Base-by-base conservation (phyloP, 2,329 filamentous ascomycete genomes). In the Aspergillus quadrilineatus region DNA sequence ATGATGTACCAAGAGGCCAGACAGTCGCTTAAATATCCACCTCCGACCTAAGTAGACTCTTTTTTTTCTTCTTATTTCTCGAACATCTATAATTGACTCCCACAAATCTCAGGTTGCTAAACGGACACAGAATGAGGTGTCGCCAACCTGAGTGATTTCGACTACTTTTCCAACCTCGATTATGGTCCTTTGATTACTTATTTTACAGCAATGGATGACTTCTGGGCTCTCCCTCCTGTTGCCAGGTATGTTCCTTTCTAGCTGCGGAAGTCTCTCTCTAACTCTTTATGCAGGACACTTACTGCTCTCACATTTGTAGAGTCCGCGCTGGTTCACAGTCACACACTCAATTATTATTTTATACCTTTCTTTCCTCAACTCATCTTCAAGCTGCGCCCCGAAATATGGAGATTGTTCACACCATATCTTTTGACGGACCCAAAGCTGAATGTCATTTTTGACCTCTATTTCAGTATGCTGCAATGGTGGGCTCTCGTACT, bases 381-480 rank as follows among this genome's bases (percentile, higher is more conserved):
- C 55, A 73, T 90, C 56, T 81, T 87, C 67, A 80, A 80, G 56
- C 74, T 84, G 47, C 77, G 83, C 15, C 85, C 85, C 28, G 75
- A 88, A 64, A 59, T 86, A 61, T 88, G 85, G 84, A 79, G 85
- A 47, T 61, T 85, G 10, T 70, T 81, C 55, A 82, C 84, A 2
- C 73, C 81, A 9, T 87, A 87, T 70, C 71, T 85, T 57, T 75
- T 87, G 60, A 86, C 84, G 7, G 80, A 82, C 49, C 74, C 76
- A 9, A 73, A 77, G 39, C 69, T 86, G 59, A 73, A 76, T 47
- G 84, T 92, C 63, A 68, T 92, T 54, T 78, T 91, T 69, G 89
- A 92, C 71, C 86, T 89, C 43, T 91, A 90, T 76, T 88, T 90
- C 67, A 72, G 83, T 86, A 78, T 66, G 82, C 62, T 59, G 37